Conservation (phyloP, 225 moss, liverwort and hornwort genomes). For the Pseudisothecium myosuroides region DNA sequence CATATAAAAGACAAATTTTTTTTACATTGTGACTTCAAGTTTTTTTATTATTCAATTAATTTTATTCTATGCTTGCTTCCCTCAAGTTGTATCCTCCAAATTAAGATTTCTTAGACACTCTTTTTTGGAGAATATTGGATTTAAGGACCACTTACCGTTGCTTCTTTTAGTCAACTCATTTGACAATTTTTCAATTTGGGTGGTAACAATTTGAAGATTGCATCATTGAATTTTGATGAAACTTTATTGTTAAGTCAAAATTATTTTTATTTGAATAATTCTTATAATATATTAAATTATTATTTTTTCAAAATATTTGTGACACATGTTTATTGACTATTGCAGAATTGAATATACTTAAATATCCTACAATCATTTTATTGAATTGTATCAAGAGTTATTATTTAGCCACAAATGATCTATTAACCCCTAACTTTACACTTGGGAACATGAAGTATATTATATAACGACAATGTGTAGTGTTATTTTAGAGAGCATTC, state of each 20-base stretch:
- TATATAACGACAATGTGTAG: rapidly evolving
- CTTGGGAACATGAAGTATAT: neutral
- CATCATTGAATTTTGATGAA: neutral
- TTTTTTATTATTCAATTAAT: too few relatives aligned
- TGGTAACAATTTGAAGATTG: neutral
- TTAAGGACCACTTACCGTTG: neutral
- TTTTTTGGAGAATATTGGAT: neutral
- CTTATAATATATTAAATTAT: too few relatives aligned
- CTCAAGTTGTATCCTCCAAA: too few relatives aligned
- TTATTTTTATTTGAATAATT: too few relatives aligned
- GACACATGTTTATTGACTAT: too few relatives aligned
- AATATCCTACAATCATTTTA: neutral
- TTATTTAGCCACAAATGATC: neutral
- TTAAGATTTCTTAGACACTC: neutral
- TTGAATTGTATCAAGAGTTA: neutral
- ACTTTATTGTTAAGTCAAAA: neutral
- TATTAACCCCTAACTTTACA: neutral
- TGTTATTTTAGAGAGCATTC: rapidly evolving
- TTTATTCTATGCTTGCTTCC: too few relatives aligned
- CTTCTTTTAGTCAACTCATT: neutral
- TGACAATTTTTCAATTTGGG: neutral
- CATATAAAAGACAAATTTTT: too few relatives aligned
- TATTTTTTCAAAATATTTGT: too few relatives aligned
- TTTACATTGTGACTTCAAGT: too few relatives aligned
- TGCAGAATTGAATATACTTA: neutral